phyloP scores from a whole-genome alignment of 2,329 filamentous ascomycete species.

The Microdochium bolleyi region DNA sequence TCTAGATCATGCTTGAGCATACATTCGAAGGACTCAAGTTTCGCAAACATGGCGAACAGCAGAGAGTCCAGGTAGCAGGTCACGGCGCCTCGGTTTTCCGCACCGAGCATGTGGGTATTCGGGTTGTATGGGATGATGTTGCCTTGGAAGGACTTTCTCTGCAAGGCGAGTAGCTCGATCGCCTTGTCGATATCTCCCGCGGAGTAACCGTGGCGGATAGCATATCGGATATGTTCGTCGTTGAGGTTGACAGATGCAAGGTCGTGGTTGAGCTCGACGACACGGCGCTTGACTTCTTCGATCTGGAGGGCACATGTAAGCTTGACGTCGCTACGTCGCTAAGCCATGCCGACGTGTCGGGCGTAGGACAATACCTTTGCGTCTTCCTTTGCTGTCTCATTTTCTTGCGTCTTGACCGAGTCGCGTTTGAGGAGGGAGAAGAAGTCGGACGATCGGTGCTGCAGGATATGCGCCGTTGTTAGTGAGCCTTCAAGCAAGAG shows the following conservation, averaged over 20 bases:
- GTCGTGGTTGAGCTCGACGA: slow-evolving; percentile 16
- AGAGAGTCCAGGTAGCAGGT: slow-evolving; percentile 94
- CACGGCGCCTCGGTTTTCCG: slow-evolving; percentile 75
- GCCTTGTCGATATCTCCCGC: slow-evolving; percentile 66
- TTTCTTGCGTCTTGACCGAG: slow-evolving; percentile 39
- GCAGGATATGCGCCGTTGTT: slow-evolving; percentile 3
- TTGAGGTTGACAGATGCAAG: slow-evolving; percentile 36
- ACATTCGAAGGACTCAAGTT: slow-evolving; percentile 82
- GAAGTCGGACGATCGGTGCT: slow-evolving; percentile 52
- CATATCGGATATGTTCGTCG: slow-evolving; percentile 49
- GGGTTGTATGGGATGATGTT: slow-evolving; percentile 70
- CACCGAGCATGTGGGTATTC: slow-evolving; percentile 66
- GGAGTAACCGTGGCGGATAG: slow-evolving; percentile 54
- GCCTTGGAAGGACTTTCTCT: slow-evolving; percentile 75
- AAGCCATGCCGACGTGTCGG: slow-evolving; percentile 5
- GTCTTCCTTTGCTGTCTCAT: slow-evolving; percentile 39
- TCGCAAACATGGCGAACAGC: slow-evolving; percentile 92
- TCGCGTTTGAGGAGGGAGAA: slow-evolving; percentile 58
- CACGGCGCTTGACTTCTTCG: slow-evolving; percentile 20
- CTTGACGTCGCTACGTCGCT: not conserved
- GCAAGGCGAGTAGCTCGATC: slow-evolving; percentile 66
- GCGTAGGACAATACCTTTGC: slow-evolving; percentile 19
- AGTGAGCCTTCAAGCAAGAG: slow-evolving; percentile 3
- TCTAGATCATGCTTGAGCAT: slow-evolving; percentile 77
- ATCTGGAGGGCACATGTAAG: slow-evolving; percentile 12